These are phyloP conservation scores for Mucor piriformis DNA, from an alignment of 371 early-diverging fungal species.

Conservation along the genomic window DNA sequence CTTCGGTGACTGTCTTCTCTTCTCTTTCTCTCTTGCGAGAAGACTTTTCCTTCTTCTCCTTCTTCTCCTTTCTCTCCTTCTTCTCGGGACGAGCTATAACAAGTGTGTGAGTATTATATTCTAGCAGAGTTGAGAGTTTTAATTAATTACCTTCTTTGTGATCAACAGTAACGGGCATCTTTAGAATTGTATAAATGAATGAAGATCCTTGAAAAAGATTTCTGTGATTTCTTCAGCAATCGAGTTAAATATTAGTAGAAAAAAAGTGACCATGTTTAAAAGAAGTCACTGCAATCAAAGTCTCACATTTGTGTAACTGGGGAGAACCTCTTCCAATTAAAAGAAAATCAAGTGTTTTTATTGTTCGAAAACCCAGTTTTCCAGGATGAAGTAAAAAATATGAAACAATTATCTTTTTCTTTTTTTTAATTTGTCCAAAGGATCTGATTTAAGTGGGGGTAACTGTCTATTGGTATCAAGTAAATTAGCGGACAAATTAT, in stretches of 20 bases:
- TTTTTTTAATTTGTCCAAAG: not conserved
- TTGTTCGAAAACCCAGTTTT: too few relatives aligned
- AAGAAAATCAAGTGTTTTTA: too few relatives aligned
- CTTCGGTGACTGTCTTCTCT: constrained; percentile 6
- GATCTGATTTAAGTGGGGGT: not conserved
- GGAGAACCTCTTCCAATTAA: too few relatives aligned
- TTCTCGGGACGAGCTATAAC: constrained; percentile 5
- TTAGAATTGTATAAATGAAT: not conserved
- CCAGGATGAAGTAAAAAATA: too few relatives aligned
- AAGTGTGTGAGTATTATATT: not conserved
- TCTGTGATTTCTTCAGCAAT: not conserved
- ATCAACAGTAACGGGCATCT: constrained; percentile 13
- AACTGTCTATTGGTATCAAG: constrained; percentile 4
- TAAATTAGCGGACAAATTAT: constrained; percentile 35
- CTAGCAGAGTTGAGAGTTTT: not conserved
- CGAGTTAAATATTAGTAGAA: constrained; percentile 2
- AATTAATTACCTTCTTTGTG: constrained; percentile 13
- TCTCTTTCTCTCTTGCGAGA: constrained; percentile 29
- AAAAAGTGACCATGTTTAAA: constrained; percentile 7
- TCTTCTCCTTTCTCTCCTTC: constrained; percentile 35
- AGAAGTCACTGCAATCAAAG: not conserved
- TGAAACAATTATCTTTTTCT: not conserved
- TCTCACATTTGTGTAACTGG: too few relatives aligned
- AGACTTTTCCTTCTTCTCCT: constrained; percentile 37
- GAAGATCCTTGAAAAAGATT: constrained; percentile 2